These are phyloP conservation scores for Dactylellina cionopaga DNA, from an alignment of 2,329 filamentous ascomycete genomes.

Conservation along the genomic window DNA sequence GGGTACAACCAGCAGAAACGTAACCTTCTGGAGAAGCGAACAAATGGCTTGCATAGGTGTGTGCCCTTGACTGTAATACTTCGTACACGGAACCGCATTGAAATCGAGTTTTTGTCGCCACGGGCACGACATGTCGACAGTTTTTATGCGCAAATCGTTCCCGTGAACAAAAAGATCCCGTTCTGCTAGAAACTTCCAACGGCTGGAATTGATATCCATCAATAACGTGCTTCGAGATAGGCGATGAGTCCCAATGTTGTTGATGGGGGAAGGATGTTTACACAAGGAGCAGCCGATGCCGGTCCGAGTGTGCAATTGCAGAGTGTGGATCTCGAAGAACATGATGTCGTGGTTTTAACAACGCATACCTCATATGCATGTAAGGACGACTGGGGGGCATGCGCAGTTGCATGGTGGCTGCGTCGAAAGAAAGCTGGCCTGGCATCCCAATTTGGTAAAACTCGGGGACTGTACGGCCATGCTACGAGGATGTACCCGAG, in stretches of 20 bases:
- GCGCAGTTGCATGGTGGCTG: constrained; percentile 34
- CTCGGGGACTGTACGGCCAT: neutral
- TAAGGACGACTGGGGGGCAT: constrained; percentile 14
- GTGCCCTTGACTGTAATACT: constrained; percentile 14
- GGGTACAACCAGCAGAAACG: too few relatives aligned
- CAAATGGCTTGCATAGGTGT: constrained; percentile 23
- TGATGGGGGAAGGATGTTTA: constrained; percentile 19
- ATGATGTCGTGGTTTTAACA: constrained; percentile 52
- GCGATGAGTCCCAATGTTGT: constrained; percentile 20
- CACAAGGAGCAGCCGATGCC: constrained; percentile 36
- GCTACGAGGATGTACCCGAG: constrained; percentile 20
- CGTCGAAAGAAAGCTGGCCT: constrained; percentile 26
- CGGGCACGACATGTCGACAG: constrained; percentile 10
- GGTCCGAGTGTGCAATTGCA: constrained; percentile 16
- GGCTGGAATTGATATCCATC: constrained; percentile 20
- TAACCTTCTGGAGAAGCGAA: too few relatives aligned
- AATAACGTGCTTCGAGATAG: constrained; percentile 18
- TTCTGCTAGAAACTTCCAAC: constrained; percentile 46
- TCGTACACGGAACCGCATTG: constrained; percentile 5
- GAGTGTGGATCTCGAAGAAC: constrained; percentile 26
- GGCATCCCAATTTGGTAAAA: constrained; percentile 29
- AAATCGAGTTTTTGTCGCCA: constrained; percentile 22
- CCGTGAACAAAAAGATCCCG: constrained; percentile 45
- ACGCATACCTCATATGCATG: constrained; percentile 45
- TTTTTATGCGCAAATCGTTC: constrained; percentile 24